Conservation (phyloP, 169 alveolate genomes). For the Plasmodium knowlesi region DNA sequence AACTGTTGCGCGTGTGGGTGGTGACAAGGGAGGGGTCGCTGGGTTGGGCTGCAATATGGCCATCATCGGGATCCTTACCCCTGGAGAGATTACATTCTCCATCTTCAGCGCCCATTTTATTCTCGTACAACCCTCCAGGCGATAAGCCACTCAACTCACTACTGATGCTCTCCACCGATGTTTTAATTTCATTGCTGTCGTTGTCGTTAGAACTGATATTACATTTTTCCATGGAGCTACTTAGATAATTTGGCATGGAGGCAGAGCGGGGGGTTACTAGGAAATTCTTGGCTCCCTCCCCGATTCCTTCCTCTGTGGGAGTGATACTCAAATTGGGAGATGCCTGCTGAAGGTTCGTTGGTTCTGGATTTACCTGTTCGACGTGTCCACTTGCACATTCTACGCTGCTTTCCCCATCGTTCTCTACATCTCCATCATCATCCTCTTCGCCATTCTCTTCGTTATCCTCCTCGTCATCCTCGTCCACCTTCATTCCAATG, state of each 20-base stretch:
- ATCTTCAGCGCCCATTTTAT: not conserved
- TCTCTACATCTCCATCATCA: too few relatives aligned
- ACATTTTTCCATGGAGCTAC: not conserved
- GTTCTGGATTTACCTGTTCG: not conserved
- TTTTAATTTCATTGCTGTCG: constrained; percentile 24
- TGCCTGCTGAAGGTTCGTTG: not conserved
- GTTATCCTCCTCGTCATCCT: not conserved
- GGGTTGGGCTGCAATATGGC: not conserved
- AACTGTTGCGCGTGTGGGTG: not conserved
- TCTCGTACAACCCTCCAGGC: not conserved
- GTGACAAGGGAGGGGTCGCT: not conserved
- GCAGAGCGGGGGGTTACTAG: constrained; percentile 5
- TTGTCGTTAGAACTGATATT: constrained; percentile 4
- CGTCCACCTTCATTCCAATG: constrained; percentile 20
- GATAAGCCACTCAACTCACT: constrained; percentile 17
- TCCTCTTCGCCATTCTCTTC: constrained; percentile 2
- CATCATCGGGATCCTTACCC: not conserved
- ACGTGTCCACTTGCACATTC: not conserved
- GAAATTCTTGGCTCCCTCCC: not conserved
- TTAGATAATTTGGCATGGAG: constrained; percentile 45
- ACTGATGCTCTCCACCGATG: constrained; percentile 34
- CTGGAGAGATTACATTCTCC: not conserved
- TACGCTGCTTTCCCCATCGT: not conserved
- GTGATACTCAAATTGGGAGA: not conserved
- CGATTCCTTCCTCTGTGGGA: not conserved